Evolutionary conservation across 1,284 basidiomycete species (phyloP).

Genomic region (Rugosomyces carneus): DNA sequence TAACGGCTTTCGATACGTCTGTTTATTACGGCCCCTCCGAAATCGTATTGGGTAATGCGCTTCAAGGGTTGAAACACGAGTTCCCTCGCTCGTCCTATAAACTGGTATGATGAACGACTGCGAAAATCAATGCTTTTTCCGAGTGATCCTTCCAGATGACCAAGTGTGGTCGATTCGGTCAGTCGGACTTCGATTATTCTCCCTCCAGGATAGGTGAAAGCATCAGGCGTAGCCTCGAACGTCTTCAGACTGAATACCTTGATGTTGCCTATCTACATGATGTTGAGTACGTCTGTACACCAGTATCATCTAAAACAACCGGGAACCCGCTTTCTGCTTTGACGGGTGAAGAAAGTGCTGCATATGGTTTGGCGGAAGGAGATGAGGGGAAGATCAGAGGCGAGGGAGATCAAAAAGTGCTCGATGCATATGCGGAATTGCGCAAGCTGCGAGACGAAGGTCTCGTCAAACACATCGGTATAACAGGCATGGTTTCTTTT

Average conservation of each 20-base stretch:
- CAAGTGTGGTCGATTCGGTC: constrained; percentile 90
- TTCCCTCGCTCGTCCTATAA: constrained; percentile 80
- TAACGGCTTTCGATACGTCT: constrained; percentile 87
- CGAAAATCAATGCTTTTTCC: background rate
- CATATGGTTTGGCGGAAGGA: constrained; percentile 58
- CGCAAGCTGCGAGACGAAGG: constrained; percentile 76
- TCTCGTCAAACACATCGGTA: constrained; percentile 74
- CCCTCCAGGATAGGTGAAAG: constrained; percentile 65
- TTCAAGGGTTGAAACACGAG: constrained; percentile 57
- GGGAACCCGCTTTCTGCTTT: constrained; percentile 58
- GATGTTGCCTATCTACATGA: constrained; percentile 92
- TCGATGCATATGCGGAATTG: constrained; percentile 71
- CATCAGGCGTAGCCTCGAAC: constrained; percentile 65
- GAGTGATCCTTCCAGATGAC: constrained; percentile 55
- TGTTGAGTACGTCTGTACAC: constrained; percentile 77
- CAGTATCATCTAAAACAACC: constrained; percentile 40
- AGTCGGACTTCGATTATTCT: constrained; percentile 74
- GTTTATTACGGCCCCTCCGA: constrained; percentile 90
- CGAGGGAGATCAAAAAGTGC: constrained; percentile 73
- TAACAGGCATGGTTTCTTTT: constrained; percentile 55
- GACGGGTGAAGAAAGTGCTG: constrained; percentile 35
- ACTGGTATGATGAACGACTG: constrained; percentile 40
- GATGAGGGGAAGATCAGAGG: constrained; percentile 61
- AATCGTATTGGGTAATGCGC: constrained; percentile 75
- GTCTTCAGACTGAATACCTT: constrained; percentile 78